Base-by-base conservation (phyloP, 306 rosid genomes). In the Vicia sativa region DNA sequence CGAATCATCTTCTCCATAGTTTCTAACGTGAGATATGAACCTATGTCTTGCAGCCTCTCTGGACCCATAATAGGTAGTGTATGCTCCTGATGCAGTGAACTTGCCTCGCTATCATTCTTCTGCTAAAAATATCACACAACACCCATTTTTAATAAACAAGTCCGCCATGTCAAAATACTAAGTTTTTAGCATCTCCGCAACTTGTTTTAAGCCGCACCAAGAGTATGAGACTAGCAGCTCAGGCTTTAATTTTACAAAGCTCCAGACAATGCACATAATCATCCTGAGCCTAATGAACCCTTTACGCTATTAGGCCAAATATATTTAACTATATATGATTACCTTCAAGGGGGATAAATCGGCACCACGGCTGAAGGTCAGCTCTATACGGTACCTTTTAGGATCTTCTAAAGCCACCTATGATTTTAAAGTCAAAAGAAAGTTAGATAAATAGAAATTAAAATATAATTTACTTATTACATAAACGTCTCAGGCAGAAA, bases 351-450 rank as follows among this genome's bases (percentile, higher is more conserved):
- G 96, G 52, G 91, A 88, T 72, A 93, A 84, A 83, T 93, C 99
- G 14, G 99, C 97, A 57, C 99, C 99, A 23, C 97, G 95, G 81
- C 99, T 93, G 62, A 82, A 93, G 37, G 97, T 86, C 85, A 93
- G 67, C 77, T 93, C 99, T 45, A 93, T 64, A 15, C 97, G 96
- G 77, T 83, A 90, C 81, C 87, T 80, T 82, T 74, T 82, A 31
- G 99, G 90, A 78, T 93, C 97, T 75, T 93, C 97, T 71, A 88
- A 74, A 62, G 90, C 76, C 55, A 90, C 97, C 99, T 93, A 89
- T 80, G 57, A 73, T 71, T 79, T 68, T 63, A 53, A 68, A 86
- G 74, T 48, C 54, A 68, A n/a, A 53, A 73, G 25, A 50, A 49
- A 35, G 49, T 77, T 80, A 62, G 35, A 62, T 62, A 67, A 54